Evolutionary conservation across 768 basidiomycete species (phyloP), one percentile per base, ranked within the genome.

Genomic region (Ramaria rubella): DNA sequence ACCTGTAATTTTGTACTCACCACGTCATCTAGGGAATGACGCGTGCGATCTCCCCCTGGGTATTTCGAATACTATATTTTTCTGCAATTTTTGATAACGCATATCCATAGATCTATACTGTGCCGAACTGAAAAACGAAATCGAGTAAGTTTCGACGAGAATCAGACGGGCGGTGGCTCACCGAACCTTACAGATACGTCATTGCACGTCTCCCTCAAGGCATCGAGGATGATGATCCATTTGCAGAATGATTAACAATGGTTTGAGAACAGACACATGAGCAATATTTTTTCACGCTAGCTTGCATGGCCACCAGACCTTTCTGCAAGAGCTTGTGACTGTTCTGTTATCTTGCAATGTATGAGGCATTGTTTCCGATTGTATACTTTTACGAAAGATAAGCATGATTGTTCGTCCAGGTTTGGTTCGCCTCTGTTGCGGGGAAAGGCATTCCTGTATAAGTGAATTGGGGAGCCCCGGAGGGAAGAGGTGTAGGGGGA

Each of bases 81-180:
- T 8, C 36, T 40, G 38, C 12, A 1, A 24, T n/a, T 52, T 5
- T 14, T 59, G 23, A 19, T 23, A 45, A 55, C 36, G 12, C 21
- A 19, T 24, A 23, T 19, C 26, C 49, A 19, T 53, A 85, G 91
- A 92, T 68, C 82, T 85, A 19, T 94, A 90, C 68, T 92, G 90
- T 64, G 80, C 83, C 21, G 91, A 94, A 67, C 75, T 94, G 51
- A 86, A 82, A 62, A 90, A 92, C 72, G 91, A 94, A 67, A 79
- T 91, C 49, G 75, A 85, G 87, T 90, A 63, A 67, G 85, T 76
- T 21, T 48, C n/a, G 5, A 11, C 9, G 49, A 33, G 49, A 17
- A 21, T 23, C 7, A 34, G 2, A 51, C 9, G 11, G 11, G 36
- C n/a, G 11, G 36, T 11, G 11, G 36, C 11, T 23, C 5, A 48